These are phyloP conservation scores for Cucurbita ficifolia DNA, from an alignment of 306 rosid genomes.

Conservation along the genomic window DNA sequence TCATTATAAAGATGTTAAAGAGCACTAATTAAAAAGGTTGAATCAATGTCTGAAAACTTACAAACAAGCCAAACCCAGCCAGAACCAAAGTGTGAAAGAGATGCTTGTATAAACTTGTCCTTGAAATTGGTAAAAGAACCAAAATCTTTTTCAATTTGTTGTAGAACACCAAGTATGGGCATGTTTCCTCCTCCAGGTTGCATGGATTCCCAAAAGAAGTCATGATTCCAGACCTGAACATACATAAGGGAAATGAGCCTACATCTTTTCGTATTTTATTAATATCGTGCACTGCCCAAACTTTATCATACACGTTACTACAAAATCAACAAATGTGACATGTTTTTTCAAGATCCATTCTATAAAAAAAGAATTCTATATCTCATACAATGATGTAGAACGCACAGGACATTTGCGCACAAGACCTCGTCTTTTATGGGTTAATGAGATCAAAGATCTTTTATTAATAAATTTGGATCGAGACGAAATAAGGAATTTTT, in stretches of 20 bases:
- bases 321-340: neutral
- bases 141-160: constrained; percentile 93
- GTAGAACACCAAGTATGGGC: constrained; percentile 60
- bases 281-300: neutral
- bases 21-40: neutral
- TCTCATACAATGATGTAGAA: neutral
- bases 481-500: too few relatives aligned
- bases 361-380: neutral
- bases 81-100: constrained; percentile 76
- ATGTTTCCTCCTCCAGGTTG: constrained; percentile 85
- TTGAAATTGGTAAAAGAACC: constrained; percentile 67
- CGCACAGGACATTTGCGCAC: neutral
- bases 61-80: constrained; percentile 99
- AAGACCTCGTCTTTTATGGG: too few relatives aligned
- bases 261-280: neutral
- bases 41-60: constrained; percentile 30
- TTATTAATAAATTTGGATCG: too few relatives aligned
- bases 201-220: constrained; percentile 97
- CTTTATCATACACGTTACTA: neutral
- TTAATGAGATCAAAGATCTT: too few relatives aligned
- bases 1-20: neutral
- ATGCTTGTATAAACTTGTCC: constrained; percentile 52
- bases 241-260: neutral
- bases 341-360: neutral
- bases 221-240: constrained; percentile 91